Base-by-base conservation (phyloP, 2,329 filamentous ascomycete genomes). In the Westerdykella sp. region DNA sequence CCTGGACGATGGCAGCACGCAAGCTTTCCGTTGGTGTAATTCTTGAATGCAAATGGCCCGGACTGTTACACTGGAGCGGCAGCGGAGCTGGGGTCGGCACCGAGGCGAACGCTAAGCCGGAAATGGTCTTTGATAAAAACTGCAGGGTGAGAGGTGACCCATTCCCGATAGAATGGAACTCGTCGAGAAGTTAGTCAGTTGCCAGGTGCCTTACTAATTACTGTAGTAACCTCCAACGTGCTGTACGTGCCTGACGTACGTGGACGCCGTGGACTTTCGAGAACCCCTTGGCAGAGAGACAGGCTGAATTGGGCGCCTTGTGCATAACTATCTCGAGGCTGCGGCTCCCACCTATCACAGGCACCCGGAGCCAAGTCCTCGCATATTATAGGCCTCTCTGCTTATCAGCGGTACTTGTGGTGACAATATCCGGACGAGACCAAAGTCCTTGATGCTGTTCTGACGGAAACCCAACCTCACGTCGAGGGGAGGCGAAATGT, bases 101-200 rank as follows among this genome's bases (percentile, higher is more conserved):
- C 42, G 42, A 50, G 53, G 48, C 48, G 51, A 39, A 16, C 45
- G 51, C 60, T 56, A 60, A 46, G 41, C 59, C 51, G 12, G 12
- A 54, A 56, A 41, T 38, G 51, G 62, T 51, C 48, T 50, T 49
- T 64, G 60, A 63, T 64, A 64, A 63, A 54, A 50, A 28, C 3
- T 10, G 22, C 16, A 14, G 15, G 36, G 13, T 28, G 25, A 10
- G 36, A 38, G 6, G 7, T 25, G n/a, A 15, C n/a, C 16, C n/a
- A 14, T 6, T 7, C n/a, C n/a, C 32, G 32, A 35, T 6, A 35
- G 5, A 18, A 13, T 14, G 32, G 16, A 12, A 9, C 32, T 9
- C 32, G 3, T 13, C 13, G 32, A 35, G 7, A 3, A 18, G 13
- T 18, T 14, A 14, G 16, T 35, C n/a, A 14, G n/a, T 18, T 13